Evolutionary conservation across 1,139 yeast genomes (phyloP), one percentile per base, ranked within the genome.

Genomic region (Lizanozyma gosingica): DNA sequence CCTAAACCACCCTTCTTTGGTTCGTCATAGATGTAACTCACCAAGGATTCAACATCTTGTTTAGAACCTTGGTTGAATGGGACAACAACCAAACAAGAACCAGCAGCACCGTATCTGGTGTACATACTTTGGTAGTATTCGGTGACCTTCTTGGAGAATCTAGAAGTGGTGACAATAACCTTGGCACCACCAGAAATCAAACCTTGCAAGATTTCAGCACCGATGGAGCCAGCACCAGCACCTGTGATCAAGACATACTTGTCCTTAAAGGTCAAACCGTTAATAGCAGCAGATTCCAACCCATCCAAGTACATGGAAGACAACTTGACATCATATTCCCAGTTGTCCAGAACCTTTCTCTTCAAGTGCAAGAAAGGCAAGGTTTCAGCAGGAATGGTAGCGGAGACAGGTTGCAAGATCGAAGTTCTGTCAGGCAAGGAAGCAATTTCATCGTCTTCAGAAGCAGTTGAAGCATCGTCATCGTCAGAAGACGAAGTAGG

Each of bases 221-320:
- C 98, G 62, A 92, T 92, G 40, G 98, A 92, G 40, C 97, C 98
- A 41, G 87, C 92, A 73, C 98, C 98, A 40, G 97, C 97, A 72
- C 98, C 98, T 41, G 98, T 92, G 53, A 92, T 75, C 57, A 92
- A 78, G 41, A 90, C 96, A 51, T 82, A 80, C 67, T 88, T 92
- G 63, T 80, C 86, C 62, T 83, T 82, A 73, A 82, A 92, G 35
- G 95, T 76, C 47, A 88, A 76, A 68, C 98, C 98, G 53, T 88
- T 83, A 48, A 87, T 78, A 38, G 98, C 97, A 59, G 94, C 95
- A 48, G 76, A 73, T 67, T 92, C 97, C 59, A 92, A 80, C 43
- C 94, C 94, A 59, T 88, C 92, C 62, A 92, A 78, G 67, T 83
- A 92, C 37, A 71, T 56, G 32, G 92, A 74, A 39, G 98, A 82